Conservation (phyloP, 768 basidiomycete genomes). For the Kwoniella mangroviensis region DNA sequence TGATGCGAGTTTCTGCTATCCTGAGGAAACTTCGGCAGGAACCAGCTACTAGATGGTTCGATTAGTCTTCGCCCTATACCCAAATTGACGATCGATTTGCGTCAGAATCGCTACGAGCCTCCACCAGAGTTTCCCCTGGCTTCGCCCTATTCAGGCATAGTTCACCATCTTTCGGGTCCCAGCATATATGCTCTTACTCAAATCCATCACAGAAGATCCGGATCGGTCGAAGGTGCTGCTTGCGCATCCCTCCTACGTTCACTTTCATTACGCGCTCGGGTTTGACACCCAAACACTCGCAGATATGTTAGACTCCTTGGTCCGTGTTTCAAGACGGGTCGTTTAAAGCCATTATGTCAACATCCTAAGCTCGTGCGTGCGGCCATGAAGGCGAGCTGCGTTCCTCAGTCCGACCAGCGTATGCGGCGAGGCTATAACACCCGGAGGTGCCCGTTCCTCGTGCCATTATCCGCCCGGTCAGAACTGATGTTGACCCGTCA, state of each 20-base stretch:
- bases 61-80: slow-evolving; percentile 96
- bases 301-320: slow-evolving; percentile 84
- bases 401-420: slow-evolving; percentile 67
- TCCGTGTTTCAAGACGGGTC: slow-evolving; percentile 85
- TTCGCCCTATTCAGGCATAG: too few species aligned
- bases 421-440: slow-evolving; percentile 70
- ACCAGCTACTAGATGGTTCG: slow-evolving; percentile 91
- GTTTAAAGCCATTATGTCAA: slow-evolving; percentile 78
- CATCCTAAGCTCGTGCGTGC: slow-evolving; percentile 73
- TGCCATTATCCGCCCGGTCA: slow-evolving; percentile 65
- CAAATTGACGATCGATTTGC: too few species aligned
- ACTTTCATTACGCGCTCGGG: slow-evolving; percentile 71
- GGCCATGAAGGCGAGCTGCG: slow-evolving; percentile 66
- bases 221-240: too few species aligned
- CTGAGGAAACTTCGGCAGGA: slow-evolving; percentile 81
- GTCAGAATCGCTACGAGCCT: too few species aligned
- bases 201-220: too few species aligned
- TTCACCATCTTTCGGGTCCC: too few species aligned
- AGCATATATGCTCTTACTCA: too few species aligned
- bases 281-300: slow-evolving; percentile 79
- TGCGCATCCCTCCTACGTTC: too few species aligned
- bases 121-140: too few species aligned
- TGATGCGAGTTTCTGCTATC: slow-evolving; percentile 69
- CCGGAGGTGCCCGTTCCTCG: slow-evolving; percentile 65
- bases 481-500: slow-evolving; percentile 72